phyloP scores from a whole-genome alignment of 2,329 filamentous ascomycete species.

The Amauroascus verrucosus region DNA sequence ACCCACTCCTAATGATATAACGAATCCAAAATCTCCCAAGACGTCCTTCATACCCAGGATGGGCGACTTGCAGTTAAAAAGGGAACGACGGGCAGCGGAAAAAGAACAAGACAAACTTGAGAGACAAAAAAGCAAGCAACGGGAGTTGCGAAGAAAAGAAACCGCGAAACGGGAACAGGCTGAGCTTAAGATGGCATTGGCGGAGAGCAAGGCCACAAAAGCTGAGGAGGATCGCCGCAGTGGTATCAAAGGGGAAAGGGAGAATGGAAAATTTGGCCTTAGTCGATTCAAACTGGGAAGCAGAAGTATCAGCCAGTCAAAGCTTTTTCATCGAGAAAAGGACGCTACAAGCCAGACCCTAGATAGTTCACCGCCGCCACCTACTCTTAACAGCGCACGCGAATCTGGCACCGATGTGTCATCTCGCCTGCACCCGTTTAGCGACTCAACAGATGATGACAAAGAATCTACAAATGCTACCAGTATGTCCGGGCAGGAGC shows the following conservation, averaged over 20 bases:
- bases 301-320: conserved; percentile 60
- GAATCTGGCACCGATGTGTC: not conserved
- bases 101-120: conserved; percentile 41
- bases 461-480: conserved; percentile 4
- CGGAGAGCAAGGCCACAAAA: conserved; percentile 55
- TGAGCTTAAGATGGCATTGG: conserved; percentile 53
- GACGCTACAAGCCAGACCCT: conserved; percentile 17
- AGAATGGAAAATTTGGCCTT: conserved; percentile 36
- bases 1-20: conserved; percentile 9
- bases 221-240: conserved; percentile 41
- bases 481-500: not conserved
- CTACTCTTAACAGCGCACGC: not conserved
- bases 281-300: conserved; percentile 60
- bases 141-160: conserved; percentile 23
- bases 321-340: conserved; percentile 25
- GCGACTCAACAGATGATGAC: conserved; percentile 6
- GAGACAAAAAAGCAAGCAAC: conserved; percentile 40
- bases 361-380: conserved; percentile 10
- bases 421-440: not conserved
- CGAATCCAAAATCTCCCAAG: conserved; percentile 23
- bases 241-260: conserved; percentile 10
- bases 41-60: conserved; percentile 33
- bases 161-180: conserved; percentile 46
- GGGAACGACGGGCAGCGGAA: conserved; percentile 36
- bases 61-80: conserved; percentile 53